These are phyloP conservation scores for Cantharellus anzutake DNA, from an alignment of 768 basidiomycete species.

Conservation along the genomic window DNA sequence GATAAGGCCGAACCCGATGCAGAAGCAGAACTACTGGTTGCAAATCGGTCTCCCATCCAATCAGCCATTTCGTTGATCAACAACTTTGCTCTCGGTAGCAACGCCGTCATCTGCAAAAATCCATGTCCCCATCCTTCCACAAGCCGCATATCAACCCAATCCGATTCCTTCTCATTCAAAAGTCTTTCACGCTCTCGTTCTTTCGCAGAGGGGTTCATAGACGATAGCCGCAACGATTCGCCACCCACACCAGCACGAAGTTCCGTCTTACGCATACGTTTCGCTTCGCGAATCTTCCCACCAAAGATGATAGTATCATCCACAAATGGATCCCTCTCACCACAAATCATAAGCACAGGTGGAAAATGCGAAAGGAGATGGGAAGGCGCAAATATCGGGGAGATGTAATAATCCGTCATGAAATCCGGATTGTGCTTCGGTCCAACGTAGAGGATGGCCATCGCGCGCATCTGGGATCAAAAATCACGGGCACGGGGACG, in stretches of 20 bases:
- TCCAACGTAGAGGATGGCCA: constrained; percentile 95
- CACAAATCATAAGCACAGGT: constrained; percentile 82
- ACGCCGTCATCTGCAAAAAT: constrained; percentile 81
- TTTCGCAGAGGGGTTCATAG: neutral
- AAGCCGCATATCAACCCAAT: constrained; percentile 87
- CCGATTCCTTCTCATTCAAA: constrained; percentile 53
- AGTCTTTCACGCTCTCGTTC: constrained; percentile 8
- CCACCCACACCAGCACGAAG: constrained; percentile 38
- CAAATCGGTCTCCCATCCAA: constrained; percentile 78
- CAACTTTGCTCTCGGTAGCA: constrained; percentile 33
- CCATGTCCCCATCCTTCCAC: constrained; percentile 97
- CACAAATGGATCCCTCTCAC: constrained; percentile 89
- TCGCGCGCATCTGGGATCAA: constrained; percentile 78
- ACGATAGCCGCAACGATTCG: constrained; percentile 24
- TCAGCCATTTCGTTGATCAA: constrained; percentile 71
- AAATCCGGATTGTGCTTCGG: constrained; percentile 91
- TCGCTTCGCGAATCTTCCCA: constrained; percentile 87
- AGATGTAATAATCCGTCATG: constrained; percentile 85
- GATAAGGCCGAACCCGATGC: neutral
- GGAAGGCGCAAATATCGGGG: constrained; percentile 77
- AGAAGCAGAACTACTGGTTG: constrained; percentile 7
- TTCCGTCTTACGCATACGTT: constrained; percentile 60
- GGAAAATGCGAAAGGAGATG: constrained; percentile 83
- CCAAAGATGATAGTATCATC: constrained; percentile 97
- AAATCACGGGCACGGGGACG: neutral